Evolutionary conservation across 345 rosid species (phyloP), one percentile per base, ranked within the genome.

Genomic region (Bretschneidera sinensis): DNA sequence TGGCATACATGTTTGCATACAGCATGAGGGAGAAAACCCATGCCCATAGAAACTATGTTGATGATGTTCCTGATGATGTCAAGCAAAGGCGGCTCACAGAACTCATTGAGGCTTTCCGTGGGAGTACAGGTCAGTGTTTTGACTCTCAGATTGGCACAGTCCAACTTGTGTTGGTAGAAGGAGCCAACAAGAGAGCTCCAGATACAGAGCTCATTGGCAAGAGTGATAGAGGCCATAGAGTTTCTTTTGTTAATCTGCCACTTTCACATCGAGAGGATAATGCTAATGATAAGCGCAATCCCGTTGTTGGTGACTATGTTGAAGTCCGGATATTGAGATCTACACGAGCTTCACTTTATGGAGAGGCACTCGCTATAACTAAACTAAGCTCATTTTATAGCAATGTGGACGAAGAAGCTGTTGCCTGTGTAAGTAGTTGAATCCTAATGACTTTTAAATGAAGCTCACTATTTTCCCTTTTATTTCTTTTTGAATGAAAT

Each of bases 1-100:
- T 89, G 97, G 95, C 97, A n/a, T 89, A 85, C 78, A 85, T 92
- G 95, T 89, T 92, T 83, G 97, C 98, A 47, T 92, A 89, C 71
- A 92, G 96, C 83, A 89, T 89, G 97, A 75, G 97, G 61, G 97
- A 89, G 70, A 92, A 86, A 64, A 89, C 97, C 0, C 96, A 89
- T 73, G 98, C 98, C 24, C 86, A 92, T 43, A 70, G 96, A 63
- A 80, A 83, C 45, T 92, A 84, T 63, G 67, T 53, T 1, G 96
- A 89, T 62, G 90, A 85, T 43, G 90, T 92, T 59, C 83, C 97
- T 6, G 96, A 87, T 57, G 86, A 83, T 58, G 84, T 92, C 55
- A 89, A 92, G 71, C 92, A 87, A 62, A 83, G 96, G 76, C 85
- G 97, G 70, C 86, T 92, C 49, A 66, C 83, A 6, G 97, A 92